Percentiles rank a stretch among this genome's conserved stretches.
These are phyloP conservation scores for Aspergillus sparsus DNA, from an alignment of 495 filamentous ascomycete genomes.

Conservation along the genomic window DNA sequence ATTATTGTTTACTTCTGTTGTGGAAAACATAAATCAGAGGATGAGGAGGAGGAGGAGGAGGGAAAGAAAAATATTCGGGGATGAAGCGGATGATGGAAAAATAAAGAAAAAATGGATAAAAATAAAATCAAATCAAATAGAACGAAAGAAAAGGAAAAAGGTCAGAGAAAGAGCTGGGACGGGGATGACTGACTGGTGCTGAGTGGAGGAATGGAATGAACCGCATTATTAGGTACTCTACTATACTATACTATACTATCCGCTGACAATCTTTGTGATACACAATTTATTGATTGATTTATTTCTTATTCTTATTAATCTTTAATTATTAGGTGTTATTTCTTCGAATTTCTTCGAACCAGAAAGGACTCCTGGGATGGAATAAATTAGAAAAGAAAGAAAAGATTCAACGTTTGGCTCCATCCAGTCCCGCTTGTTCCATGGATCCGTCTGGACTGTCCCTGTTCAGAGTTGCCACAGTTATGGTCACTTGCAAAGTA, in stretches of 20 bases:
- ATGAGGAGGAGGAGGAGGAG: constrained; percentile 9
- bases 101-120: constrained; percentile 9
- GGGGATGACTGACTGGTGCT: no score
- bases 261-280: constrained; percentile 12
- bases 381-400: not conserved
- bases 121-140: not conserved
- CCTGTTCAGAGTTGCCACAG: not conserved
- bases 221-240: not conserved
- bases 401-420: constrained; percentile 2
- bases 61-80: not conserved
- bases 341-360: not conserved
- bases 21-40: not conserved
- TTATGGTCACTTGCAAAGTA: no score
- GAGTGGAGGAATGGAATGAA: not conserved
- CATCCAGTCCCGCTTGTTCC: constrained; percentile 17
- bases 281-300: constrained; percentile 3
- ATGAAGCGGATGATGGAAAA: constrained; percentile 7
- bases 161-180: no score
- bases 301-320: not conserved
- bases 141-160: no score
- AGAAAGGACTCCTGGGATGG: no score
- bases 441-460: constrained; percentile 18
- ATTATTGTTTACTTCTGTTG: not conserved
- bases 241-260: no score
- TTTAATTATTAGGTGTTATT: not conserved